Percentiles rank a stretch among this genome's conserved stretches.
Conservation (phyloP, 805 yeast species). For the Starmerella scarabaei region DNA sequence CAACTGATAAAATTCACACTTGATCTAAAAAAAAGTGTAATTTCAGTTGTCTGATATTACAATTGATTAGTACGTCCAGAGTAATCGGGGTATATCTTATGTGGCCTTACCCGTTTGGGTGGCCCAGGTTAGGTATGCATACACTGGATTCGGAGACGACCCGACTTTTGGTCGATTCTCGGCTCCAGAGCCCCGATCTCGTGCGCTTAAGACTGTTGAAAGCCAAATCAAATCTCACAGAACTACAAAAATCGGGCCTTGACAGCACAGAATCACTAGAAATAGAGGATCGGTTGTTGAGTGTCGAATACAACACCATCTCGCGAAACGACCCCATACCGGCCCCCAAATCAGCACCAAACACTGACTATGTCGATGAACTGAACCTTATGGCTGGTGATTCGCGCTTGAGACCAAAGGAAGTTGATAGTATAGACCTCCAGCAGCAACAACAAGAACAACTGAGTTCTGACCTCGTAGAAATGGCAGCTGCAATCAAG, state of each 20-base stretch:
- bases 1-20: too few relatives aligned
- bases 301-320: slow-evolving; percentile 9
- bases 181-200: slow-evolving; percentile 3
- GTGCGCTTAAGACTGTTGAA: slow-evolving; percentile 12
- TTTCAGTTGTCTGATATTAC: too few relatives aligned
- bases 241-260: slow-evolving; percentile 1
- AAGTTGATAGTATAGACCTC: slow-evolving; percentile 20
- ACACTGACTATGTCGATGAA: slow-evolving; percentile 4
- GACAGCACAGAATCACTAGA: slow-evolving; percentile 2
- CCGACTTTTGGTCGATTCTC: slow-evolving; percentile 10
- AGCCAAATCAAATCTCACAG: slow-evolving; percentile 6
- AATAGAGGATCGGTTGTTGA: slow-evolving; percentile 14
- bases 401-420: slow-evolving; percentile 1
- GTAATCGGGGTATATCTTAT: too few relatives aligned
- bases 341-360: neutral
- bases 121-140: too few relatives aligned
- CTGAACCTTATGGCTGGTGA: slow-evolving; percentile 14
- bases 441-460: slow-evolving; percentile 33
- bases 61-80: too few relatives aligned
- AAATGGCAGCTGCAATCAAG: slow-evolving; percentile 37
- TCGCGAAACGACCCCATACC: neutral
- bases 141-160: slow-evolving; percentile 14
- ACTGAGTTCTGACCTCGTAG: slow-evolving; percentile 36
- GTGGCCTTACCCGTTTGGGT: too few relatives aligned
- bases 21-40: too few relatives aligned